phyloP scores from a whole-genome alignment of 2,329 filamentous ascomycete genomes.

The Botrytis cinerea region DNA sequence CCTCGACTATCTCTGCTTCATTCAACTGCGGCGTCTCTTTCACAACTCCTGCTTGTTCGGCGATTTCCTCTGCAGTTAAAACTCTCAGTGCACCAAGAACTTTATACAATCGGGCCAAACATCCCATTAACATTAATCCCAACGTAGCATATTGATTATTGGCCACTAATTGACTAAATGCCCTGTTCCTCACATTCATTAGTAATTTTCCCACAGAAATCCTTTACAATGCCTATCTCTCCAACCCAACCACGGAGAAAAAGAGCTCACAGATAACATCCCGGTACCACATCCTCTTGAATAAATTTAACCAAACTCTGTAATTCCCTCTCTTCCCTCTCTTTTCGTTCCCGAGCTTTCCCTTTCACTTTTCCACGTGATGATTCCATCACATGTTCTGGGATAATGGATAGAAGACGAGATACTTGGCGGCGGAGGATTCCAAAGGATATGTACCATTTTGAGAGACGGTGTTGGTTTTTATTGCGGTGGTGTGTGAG shows the following conservation, averaged over 20 bases:
- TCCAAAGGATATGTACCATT: constrained; percentile 79
- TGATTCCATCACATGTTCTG: constrained; percentile 19
- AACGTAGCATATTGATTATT: constrained; percentile 73
- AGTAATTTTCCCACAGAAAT: not conserved
- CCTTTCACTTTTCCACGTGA: constrained; percentile 21
- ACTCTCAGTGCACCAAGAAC: constrained; percentile 44
- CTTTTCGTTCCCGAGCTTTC: constrained; percentile 37
- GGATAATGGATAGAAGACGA: constrained; percentile 49
- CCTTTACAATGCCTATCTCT: not conserved
- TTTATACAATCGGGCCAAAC: constrained; percentile 60
- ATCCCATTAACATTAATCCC: constrained; percentile 67
- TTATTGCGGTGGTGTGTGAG: constrained; percentile 80
- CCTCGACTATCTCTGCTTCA: constrained; percentile 22
- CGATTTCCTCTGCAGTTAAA: constrained; percentile 27
- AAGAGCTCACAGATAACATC: constrained; percentile 49
- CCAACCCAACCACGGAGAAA: constrained; percentile 39
- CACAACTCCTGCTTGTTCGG: not conserved
- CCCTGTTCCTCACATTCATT: constrained; percentile 47
- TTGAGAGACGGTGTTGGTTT: constrained; percentile 81
- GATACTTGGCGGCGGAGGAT: constrained; percentile 68
- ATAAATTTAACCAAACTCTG: constrained; percentile 45
- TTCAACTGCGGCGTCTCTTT: constrained; percentile 10
- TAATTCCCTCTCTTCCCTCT: constrained; percentile 30
- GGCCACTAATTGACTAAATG: constrained; percentile 69
- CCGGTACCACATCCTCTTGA: constrained; percentile 45